phyloP scores from a whole-genome alignment of 78 protist genomes.

The Planoprotostelium fungivorum region DNA sequence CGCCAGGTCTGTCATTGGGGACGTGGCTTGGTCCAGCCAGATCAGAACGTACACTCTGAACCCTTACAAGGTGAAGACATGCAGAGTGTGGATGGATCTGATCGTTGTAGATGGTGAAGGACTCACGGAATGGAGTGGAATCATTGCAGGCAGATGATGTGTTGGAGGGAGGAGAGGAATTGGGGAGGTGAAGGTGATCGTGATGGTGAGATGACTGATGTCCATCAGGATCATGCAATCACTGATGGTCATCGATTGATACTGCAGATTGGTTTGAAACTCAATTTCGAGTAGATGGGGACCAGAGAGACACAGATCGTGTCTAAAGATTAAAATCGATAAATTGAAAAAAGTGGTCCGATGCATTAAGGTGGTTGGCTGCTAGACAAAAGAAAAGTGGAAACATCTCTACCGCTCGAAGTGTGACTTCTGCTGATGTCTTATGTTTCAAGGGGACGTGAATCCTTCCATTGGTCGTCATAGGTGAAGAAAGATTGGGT shows the following conservation, averaged over 20 bases:
- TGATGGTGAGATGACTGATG: background rate
- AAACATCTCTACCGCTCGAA: no score
- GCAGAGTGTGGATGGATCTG: background rate
- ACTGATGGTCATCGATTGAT: background rate
- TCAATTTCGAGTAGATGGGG: no score
- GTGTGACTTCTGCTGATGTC: no score
- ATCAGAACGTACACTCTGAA: conserved; percentile 5
- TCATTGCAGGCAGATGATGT: conserved; percentile 3
- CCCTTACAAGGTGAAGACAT: background rate
- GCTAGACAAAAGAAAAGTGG: no score
- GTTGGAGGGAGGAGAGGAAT: conserved; percentile 35
- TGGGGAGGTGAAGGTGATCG: background rate
- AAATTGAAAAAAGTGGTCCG: no score
- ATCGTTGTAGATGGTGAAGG: conserved; percentile 36
- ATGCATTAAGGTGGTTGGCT: no score
- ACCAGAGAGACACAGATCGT: no score
- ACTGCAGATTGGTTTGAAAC: no score
- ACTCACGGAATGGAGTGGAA: conserved; percentile 26
- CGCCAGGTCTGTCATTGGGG: background rate
- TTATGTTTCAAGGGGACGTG: no score
- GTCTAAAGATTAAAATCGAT: no score
- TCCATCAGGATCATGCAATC: background rate
- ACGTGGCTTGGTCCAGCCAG: background rate
- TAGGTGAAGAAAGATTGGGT: no score
- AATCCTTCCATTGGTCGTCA: no score